Evolutionary conservation across 305 asterid genomes (phyloP), one percentile per base, ranked within the genome.

Genomic region (Solanum chacoense): DNA sequence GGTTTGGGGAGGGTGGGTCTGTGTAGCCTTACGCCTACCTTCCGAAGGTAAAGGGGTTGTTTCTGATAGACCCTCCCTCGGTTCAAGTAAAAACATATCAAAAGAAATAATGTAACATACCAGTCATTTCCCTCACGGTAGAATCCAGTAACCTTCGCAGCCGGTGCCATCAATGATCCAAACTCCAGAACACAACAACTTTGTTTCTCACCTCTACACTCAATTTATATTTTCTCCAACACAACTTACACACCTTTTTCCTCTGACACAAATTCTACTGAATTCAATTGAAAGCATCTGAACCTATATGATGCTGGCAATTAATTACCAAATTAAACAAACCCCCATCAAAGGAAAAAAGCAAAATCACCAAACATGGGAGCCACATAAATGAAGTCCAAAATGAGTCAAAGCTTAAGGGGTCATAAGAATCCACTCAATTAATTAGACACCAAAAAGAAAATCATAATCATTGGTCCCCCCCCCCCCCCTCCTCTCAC

Each of bases 101-200:
- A 71, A 28, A 69, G 24, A n/a, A 63, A 63, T 63, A 63, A 63
- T 55, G 69, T 59, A 59, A 74, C 24, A 16, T 93, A 98, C 99
- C 99, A 96, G 93, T 94, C 94, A 90, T 94, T 91, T 92, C 96
- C 99, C 90, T 95, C 93, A 42, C 95, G 96, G 86, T 88, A 94
- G 90, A 98, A 96, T 36, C 93, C 93, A 88, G 96, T 88, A 83
- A 87, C 90, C 92, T 93, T 97, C 77, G 93, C 95, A 88, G 92
- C 93, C 83, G 98, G 94, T 91, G 98, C 96, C 99, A 96, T 94
- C 89, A 85, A 24, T 26, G 78, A 85, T 90, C 86, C 91, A 83
- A 81, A 24, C 77, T 78, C 76, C 69, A 71, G 34, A 85, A 86
- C 34, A 37, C 79, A 55, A 37, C 86, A 69, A 83, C 24, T 78